Percentiles rank a stretch among this genome's conserved stretches.
phyloP scores from a whole-genome alignment of 2,329 filamentous ascomycete species.

The Paecilomyces formosus region DNA sequence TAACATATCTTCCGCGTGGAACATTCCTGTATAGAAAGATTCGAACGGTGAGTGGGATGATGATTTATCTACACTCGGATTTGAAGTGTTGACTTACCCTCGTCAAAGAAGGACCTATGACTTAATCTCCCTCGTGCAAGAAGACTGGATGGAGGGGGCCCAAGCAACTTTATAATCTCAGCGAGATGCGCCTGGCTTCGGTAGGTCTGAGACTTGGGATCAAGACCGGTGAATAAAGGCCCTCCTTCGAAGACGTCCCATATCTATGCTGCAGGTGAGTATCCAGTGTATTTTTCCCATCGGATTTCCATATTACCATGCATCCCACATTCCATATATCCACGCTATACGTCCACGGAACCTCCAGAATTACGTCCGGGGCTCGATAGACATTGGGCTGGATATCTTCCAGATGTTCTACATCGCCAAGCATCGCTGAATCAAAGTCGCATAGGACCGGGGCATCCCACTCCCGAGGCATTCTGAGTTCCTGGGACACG shows the following conservation, averaged over 20 bases:
- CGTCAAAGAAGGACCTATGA: neutral
- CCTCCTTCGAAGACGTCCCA: slow-evolving; percentile 45
- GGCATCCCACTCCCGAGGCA: slow-evolving; percentile 4
- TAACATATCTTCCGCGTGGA: neutral
- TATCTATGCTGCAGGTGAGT: slow-evolving; percentile 27
- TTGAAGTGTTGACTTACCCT: too few relatives aligned
- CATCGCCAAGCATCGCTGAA: slow-evolving; percentile 32
- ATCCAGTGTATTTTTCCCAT: neutral
- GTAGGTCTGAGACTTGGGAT: slow-evolving; percentile 33
- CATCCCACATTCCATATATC: slow-evolving; percentile 49
- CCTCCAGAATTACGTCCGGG: slow-evolving; percentile 41
- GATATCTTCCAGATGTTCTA: slow-evolving; percentile 20
- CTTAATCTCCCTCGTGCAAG: slow-evolving; percentile 20
- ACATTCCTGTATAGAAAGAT: too few relatives aligned
- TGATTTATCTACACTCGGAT: too few relatives aligned
- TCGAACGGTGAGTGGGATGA: too few relatives aligned
- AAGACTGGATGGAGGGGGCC: slow-evolving; percentile 32
- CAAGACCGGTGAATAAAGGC: slow-evolving; percentile 37
- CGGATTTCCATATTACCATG: slow-evolving; percentile 33
- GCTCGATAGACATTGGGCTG: slow-evolving; percentile 29
- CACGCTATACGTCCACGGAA: slow-evolving; percentile 39
- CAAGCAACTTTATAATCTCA: slow-evolving; percentile 42
- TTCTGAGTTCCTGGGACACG: slow-evolving; percentile 31
- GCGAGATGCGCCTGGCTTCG: slow-evolving; percentile 41
- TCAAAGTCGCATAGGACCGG: slow-evolving; percentile 46